phyloP scores from a whole-genome alignment of 2,329 filamentous ascomycete genomes.

The Diaporthe velutina region DNA sequence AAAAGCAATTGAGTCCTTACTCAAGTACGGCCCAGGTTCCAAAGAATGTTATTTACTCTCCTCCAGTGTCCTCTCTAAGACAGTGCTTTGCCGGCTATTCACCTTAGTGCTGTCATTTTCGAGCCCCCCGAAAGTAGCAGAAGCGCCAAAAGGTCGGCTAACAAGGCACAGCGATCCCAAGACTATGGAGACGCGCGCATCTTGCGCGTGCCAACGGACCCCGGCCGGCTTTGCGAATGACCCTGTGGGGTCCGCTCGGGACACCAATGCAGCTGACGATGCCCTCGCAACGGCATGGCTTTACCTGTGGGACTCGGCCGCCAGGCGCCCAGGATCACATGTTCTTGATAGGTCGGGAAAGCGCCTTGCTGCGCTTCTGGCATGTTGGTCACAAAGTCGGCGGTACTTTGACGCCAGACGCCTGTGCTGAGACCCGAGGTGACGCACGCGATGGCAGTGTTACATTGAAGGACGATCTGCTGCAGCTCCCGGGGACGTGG shows the following conservation, averaged over 20 bases:
- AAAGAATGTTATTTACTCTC: not conserved
- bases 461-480: constrained; percentile 21
- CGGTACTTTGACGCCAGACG: constrained; percentile 32
- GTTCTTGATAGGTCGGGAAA: constrained; percentile 30
- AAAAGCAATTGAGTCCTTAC: not conserved
- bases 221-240: not conserved
- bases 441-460: constrained; percentile 27
- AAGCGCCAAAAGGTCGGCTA: not conserved
- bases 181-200: constrained; percentile 24
- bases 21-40: not conserved
- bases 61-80: not conserved
- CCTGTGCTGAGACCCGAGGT: not conserved
- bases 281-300: not conserved
- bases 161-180: constrained; percentile 13
- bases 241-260: not conserved
- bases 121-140: not conserved
- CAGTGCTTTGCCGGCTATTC: not conserved
- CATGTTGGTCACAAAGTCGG: constrained; percentile 24
- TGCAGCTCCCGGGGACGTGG: not conserved
- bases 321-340: constrained; percentile 18
- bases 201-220: constrained; percentile 28
- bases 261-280: not conserved
- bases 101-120: not conserved
- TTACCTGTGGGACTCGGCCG: not conserved
- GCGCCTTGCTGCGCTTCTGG: constrained; percentile 24